Base-by-base conservation (phyloP, 805 yeast species). In the Schwanniomyces polymorphus region DNA sequence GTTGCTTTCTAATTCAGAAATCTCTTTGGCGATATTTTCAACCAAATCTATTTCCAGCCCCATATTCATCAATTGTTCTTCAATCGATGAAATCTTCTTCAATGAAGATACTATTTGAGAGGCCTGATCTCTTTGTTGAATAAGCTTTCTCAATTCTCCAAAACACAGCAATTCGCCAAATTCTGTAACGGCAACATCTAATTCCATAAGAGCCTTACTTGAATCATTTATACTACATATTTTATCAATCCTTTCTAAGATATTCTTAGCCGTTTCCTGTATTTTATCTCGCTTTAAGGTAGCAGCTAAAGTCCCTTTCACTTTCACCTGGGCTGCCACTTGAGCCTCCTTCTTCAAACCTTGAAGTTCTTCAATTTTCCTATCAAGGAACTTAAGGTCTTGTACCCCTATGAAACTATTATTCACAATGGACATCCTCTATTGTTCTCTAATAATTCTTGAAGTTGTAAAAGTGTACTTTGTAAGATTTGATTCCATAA, bases 321-420 rank as follows among this genome's bases (percentile, higher is more conserved):
- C 34, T 18, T 35, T 44, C n/a, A 16, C 17, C 18, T 46, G 47
- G 18, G 49, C 53, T n/a, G 35, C 21, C 5, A 38, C 38, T n/a
- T 46, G 42, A 11, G 52, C 42, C n/a, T 44, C 28, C 12, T 11
- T 40, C 27, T 53, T 57, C 26, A 41, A 41, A 2, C 44, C 28
- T 42, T 67, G 65, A 17, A 72, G 59, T 21, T 58, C 58, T 1
- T 48, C 27, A 11, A 72, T 57, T 14, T 55, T 51, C 6, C 49
- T 45, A 46, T 67, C 71, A 1, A 74, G 41, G 3, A 39, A 33
- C 21, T 46, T 57, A 50, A 75, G 60, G 52, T 74, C 79, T 14
- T 53, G 59, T 2, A 75, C 16, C 1, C 69, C 51, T n/a, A 63
- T 48, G 50, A 73, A 68, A 43, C 60, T 58, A 26, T 58, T 51